Evolutionary conservation across 2,329 filamentous ascomycete genomes (phyloP), one percentile per base, ranked within the genome.

Genomic region (Beauveria caledonica): DNA sequence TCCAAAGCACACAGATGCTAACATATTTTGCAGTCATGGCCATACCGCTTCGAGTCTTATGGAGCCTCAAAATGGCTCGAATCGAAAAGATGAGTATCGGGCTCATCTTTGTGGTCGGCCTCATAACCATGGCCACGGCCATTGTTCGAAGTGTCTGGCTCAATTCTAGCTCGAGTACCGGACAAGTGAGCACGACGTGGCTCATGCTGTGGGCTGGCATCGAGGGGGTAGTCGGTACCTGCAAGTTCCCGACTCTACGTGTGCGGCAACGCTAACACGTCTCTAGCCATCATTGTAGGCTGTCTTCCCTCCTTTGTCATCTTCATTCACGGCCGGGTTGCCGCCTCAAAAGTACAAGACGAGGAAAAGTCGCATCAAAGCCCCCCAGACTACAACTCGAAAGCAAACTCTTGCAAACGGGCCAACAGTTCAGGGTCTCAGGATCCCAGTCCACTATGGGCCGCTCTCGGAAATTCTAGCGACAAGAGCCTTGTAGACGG

Each of bases 191-290:
- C 48, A 64, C 64, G 19, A 64, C 63, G 21, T 65, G 64, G 64
- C 64, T 65, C 7, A 64, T 65, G 61, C 48, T 65, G 63, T 65
- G 64, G 64, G 64, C 62, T 27, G 61, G 57, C 7, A 64, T 65
- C 10, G 64, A 65, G 50, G 64, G 64, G 56, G 60, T 56, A 8
- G 63, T 65, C 21, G 63, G 64, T 65, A 64, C 3, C 63, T 58
- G 51, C 19, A 13, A 33, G 17, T 13, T n/a, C 4, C n/a, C 17
- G 21, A 5, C 15, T 17, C n/a, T n/a, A n/a, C n/a, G 8, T 25
- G n/a, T 3, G 9, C 17, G 45, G 46, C 29, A 19, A 42, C 3
- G 15, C 45, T 56, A 50, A 60, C 44, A 17, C 13, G 3, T 42
- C 15, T 40, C 9, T 61, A 65, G 64, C 64, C 6, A 64, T 65